Percentiles rank a stretch among this genome's conserved stretches.
These are phyloP conservation scores for Fusarium sp. DNA, from an alignment of 2,329 filamentous ascomycete species.

Conservation along the genomic window DNA sequence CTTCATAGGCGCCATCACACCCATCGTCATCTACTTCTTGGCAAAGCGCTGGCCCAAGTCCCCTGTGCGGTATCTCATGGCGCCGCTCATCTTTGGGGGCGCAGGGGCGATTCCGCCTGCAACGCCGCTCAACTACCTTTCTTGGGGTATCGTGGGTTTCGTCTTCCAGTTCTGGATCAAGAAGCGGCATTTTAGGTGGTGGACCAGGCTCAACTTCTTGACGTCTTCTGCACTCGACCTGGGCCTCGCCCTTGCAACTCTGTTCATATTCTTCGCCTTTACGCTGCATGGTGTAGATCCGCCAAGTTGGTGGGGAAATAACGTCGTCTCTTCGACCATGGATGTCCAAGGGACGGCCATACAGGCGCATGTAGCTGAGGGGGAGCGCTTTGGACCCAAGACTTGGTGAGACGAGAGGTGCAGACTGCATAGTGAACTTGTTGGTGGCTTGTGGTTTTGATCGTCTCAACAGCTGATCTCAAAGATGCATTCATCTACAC, in stretches of 20 bases:
- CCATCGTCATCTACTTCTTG: constrained; percentile 63
- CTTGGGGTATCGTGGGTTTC: constrained; percentile 78
- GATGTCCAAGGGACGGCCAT: constrained; percentile 70
- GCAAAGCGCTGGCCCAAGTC: constrained; percentile 64
- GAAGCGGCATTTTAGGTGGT: constrained; percentile 73
- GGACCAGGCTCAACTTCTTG: constrained; percentile 78
- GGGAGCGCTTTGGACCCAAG: constrained; percentile 70
- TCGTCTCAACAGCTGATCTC: neutral
- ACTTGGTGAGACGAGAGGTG: constrained; percentile 56
- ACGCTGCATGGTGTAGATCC: constrained; percentile 70
- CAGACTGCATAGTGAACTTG: constrained; percentile 1
- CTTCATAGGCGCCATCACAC: constrained; percentile 63
- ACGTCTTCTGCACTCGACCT: constrained; percentile 76
- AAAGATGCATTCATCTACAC: neutral
- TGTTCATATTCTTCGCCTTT: constrained; percentile 77
- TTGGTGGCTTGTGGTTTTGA: constrained; percentile 21
- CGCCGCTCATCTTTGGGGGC: constrained; percentile 72
- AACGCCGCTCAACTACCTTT: constrained; percentile 77
- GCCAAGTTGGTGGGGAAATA: constrained; percentile 77
- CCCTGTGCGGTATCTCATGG: constrained; percentile 64
- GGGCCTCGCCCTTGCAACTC: constrained; percentile 72
- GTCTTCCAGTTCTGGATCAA: constrained; percentile 77
- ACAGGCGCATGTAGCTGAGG: constrained; percentile 62
- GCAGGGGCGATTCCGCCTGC: constrained; percentile 70
- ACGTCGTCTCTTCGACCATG: constrained; percentile 67